Base-by-base conservation (phyloP, 208 protist species). In the Trypanosoma avium region DNA sequence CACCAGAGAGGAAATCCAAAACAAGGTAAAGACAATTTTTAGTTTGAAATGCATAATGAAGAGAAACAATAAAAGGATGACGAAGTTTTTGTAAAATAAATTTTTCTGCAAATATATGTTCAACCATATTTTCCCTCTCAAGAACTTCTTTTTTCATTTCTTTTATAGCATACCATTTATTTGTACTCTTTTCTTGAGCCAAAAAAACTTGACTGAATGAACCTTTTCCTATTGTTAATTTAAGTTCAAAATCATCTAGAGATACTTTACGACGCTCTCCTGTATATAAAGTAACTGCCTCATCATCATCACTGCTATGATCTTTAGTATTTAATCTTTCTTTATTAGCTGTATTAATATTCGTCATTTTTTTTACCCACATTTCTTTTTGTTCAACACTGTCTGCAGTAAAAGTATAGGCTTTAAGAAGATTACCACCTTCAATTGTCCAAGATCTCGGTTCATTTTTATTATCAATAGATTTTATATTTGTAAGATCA, bases 31-130 rank as follows among this genome's bases (percentile, higher is more conserved):
- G 67, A 56, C 82, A 82, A 22, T 85, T 82, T 33, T 84, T 73
- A 21, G 92, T 98, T 72, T 99, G 96, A 68, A 99, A 99, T 13
- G 97, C 90, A 70, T 96, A 98, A 65, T 97, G 88, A n/a, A 98
- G 84, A 47, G 73, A 82, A 1, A 98, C 94, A 52, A 99, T 92
- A 64, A 97, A 98, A 26, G 95, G 95, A 72, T 98, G 94, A 36
- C 89, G 81, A 45, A 98, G 95, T 12, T 72, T 80, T 58, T 94
- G 70, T n/a, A 98, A 62, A 66, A 98, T 97, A 36, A 77, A 76
- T 49, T 94, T 93, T 72, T 98, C 94, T 35, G 81, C 79, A 35
- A 79, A 77, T 35, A 90, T 97, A 50, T 96, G 76, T 49, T 90
- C 82, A 38, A 77, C 53, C 68, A 89, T 67, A 26, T 86, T 82